Conservation (phyloP, 2,329 filamentous ascomycete species). For the Corinectria fuckeliana region DNA sequence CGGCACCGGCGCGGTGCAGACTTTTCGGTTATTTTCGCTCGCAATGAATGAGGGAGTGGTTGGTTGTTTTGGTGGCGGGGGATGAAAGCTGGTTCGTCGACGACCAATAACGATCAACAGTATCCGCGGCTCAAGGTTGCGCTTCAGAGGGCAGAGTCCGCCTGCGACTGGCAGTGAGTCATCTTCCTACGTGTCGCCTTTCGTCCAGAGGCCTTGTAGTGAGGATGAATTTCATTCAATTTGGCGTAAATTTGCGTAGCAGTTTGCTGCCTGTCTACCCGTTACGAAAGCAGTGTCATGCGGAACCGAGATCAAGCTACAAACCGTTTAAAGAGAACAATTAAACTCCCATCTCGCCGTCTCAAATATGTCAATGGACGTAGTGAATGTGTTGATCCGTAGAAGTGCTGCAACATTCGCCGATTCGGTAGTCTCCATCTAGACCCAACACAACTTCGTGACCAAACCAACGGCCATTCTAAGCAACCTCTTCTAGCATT, state of each 20-base stretch:
- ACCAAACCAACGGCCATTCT: not conserved
- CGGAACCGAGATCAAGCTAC: not conserved
- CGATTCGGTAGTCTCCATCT: not conserved
- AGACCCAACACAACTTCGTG: not conserved
- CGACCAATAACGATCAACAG: not conserved
- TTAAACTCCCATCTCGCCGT: not conserved
- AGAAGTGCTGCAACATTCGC: not conserved
- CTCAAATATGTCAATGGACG: not conserved
- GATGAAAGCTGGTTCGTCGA: not conserved
- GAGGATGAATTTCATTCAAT: conserved; percentile 4
- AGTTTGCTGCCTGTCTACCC: not conserved
- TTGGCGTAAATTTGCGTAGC: not conserved
- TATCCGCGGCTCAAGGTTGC: not conserved
- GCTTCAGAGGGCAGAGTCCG: not conserved
- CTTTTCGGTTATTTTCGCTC: too few species aligned
- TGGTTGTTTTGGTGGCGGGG: not conserved
- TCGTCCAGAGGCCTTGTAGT: not conserved
- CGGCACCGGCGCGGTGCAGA: too few species aligned
- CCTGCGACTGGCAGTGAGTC: too few species aligned
- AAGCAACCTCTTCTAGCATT: conserved; percentile 63
- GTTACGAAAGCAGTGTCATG: not conserved
- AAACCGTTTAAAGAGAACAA: not conserved
- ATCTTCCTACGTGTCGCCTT: not conserved
- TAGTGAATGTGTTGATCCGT: not conserved
- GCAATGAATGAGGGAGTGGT: too few species aligned